Evolutionary conservation across 164 flowering plant genomes (phyloP), one percentile per base, ranked within the genome.

Genomic region (Magnolia sinica): DNA sequence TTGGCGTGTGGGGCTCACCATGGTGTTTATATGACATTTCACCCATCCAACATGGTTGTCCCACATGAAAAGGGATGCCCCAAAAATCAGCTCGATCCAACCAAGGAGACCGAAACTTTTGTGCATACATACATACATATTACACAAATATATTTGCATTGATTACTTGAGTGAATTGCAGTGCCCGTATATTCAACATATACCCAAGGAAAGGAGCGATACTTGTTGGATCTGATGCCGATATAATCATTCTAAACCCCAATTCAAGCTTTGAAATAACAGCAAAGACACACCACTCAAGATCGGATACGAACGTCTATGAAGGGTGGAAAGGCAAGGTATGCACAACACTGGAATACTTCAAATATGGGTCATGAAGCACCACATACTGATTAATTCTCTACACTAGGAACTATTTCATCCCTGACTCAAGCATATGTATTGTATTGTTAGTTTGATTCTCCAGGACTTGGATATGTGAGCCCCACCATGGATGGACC

Each of bases 191-290:
- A 73, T 96, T 96, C 88, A 96, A 96, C 78, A 88, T 96, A 75
- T 96, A 96, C 84, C 99, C 98, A 20, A 89, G 89, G 79, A 96
- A 96, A 83, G 98, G 99, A 79, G 99, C 98, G 71, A 85, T 96
- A 80, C 86, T 89, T 76, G 83, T 84, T 69, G 99, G 99, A 74
- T 92, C 99, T 69, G 99, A 96, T 88, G 99, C 99, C 50, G 99
- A 94, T 80, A 88, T 96, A 71, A 94, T 94, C 58, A 87, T 96
- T 75, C 82, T 96, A 79, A 91, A 96, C 75, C 98, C 99, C 55
- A 91, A 90, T 78, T 81, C 98, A 73, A 94, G 88, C 81, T 91
- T 91, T 77, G 82, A 88, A 73, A 91, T 96, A 71, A 83, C 83
- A 67, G 83, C 97, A 72, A 78, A 68, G 64, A 79, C 90, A 37